phyloP scores from a whole-genome alignment of 352 stramenopile genomes.

The Bremia lactucae region DNA sequence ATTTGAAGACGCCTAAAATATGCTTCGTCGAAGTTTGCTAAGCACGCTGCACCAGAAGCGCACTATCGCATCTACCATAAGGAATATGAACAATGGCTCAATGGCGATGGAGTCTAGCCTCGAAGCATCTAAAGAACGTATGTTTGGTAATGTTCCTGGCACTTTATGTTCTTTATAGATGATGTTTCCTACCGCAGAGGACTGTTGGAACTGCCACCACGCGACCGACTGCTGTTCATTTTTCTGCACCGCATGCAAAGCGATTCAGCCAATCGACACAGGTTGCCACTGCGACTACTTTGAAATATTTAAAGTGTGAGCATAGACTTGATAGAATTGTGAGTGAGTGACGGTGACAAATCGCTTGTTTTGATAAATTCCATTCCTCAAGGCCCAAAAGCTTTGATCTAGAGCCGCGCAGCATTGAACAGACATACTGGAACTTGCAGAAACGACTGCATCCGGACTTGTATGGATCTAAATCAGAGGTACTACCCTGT shows the following conservation, averaged over 20 bases:
- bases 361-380: slow-evolving; percentile 1
- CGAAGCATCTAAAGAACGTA: slow-evolving; percentile 12
- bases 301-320: slow-evolving; percentile 77
- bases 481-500: slow-evolving; percentile 54
- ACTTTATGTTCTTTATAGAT: slow-evolving; percentile 3
- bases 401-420: slow-evolving; percentile 69
- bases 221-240: slow-evolving; percentile 73
- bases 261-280: slow-evolving; percentile 67
- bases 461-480: slow-evolving; percentile 76
- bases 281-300: slow-evolving; percentile 76
- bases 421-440: slow-evolving; percentile 83
- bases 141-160: neutral
- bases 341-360: slow-evolving; percentile 2
- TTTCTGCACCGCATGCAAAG: slow-evolving; percentile 70
- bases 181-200: slow-evolving; percentile 7
- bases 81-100: slow-evolving; percentile 23
- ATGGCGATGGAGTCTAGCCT: slow-evolving; percentile 1
- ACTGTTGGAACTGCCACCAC: slow-evolving; percentile 81
- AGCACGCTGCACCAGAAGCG: slow-evolving; percentile 6
- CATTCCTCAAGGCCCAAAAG: slow-evolving; percentile 59
- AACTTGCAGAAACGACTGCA: slow-evolving; percentile 80
- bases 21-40: slow-evolving; percentile 23
- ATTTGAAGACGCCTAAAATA: no score
- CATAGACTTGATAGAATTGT: neutral
- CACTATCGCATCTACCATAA: slow-evolving; percentile 13